Evolutionary conservation across 2,329 filamentous ascomycete species (phyloP).

Genomic region (Scedosporium aurantiacum): DNA sequence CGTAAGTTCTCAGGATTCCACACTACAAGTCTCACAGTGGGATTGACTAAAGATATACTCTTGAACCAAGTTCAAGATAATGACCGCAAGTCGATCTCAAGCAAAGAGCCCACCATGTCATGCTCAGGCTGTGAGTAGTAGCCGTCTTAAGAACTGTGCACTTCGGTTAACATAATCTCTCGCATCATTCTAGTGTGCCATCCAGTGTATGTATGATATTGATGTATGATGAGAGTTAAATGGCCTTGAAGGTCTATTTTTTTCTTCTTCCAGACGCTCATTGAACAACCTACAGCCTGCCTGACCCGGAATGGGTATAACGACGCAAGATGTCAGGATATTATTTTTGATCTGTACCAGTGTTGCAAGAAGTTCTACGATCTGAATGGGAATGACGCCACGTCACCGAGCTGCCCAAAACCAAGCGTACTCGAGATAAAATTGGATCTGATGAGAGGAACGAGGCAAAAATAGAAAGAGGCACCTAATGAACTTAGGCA

Average conservation of each 20-base stretch:
- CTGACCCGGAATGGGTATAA: constrained; percentile 75
- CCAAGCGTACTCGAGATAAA: constrained; percentile 54
- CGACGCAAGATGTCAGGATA: constrained; percentile 67
- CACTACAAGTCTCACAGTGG: too few species aligned
- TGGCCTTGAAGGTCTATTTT: background rate
- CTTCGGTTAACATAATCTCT: constrained; percentile 6
- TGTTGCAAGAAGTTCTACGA: constrained; percentile 88
- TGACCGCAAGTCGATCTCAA: background rate
- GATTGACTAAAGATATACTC: too few species aligned
- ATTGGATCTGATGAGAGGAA: background rate
- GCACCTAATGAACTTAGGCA: background rate
- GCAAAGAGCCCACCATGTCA: constrained; percentile 55
- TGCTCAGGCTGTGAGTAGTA: constrained; percentile 58
- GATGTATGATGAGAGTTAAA: background rate
- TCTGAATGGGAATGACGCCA: constrained; percentile 63
- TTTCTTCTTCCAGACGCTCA: background rate
- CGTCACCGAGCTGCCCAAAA: constrained; percentile 76
- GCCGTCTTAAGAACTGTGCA: background rate
- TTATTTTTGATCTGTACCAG: constrained; percentile 80
- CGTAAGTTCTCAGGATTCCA: too few species aligned
- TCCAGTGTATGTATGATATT: constrained; percentile 61
- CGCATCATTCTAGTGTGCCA: constrained; percentile 57
- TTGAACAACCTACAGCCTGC: constrained; percentile 48
- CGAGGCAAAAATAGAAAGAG: background rate
- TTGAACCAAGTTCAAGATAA: too few species aligned